Percentiles rank a stretch among this genome's conserved stretches.
phyloP scores from a whole-genome alignment of 768 basidiomycete species.

The Boletus edulis region DNA sequence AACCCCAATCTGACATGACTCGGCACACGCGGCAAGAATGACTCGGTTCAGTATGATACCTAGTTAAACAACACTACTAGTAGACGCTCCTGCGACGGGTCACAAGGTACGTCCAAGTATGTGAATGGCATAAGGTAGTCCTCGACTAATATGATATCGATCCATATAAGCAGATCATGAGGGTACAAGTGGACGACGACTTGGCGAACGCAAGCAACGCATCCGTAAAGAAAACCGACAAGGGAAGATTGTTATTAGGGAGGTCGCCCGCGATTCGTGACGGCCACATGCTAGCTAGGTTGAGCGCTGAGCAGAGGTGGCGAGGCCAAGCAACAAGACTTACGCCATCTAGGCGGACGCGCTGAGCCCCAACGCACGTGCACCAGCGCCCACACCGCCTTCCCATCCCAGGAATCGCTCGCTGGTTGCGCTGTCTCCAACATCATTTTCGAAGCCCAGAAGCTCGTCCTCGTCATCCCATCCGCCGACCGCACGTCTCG shows the following conservation, averaged over 20 bases:
- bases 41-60: conserved; percentile 3
- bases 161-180: conserved; percentile 8
- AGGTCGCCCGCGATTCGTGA: background rate
- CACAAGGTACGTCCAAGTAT: conserved; percentile 16
- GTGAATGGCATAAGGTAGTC: conserved; percentile 6
- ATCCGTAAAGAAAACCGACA: background rate
- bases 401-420: conserved; percentile 83
- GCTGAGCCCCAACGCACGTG: conserved; percentile 70
- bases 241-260: background rate
- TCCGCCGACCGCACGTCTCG: conserved; percentile 52
- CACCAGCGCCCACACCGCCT: conserved; percentile 75
- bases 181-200: background rate
- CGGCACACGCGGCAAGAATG: background rate
- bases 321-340: conserved; percentile 15
- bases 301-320: conserved; percentile 14
- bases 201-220: background rate
- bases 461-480: conserved; percentile 48
- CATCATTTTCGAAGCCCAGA: conserved; percentile 36
- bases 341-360: conserved; percentile 30
- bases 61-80: conserved; percentile 7
- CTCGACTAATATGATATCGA: conserved; percentile 20
- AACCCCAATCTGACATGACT: conserved; percentile 3
- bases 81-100: conserved; percentile 14
- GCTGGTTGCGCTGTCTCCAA: conserved; percentile 32
- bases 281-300: conserved; percentile 3